phyloP scores from a whole-genome alignment of 129 eudicot genomes.

The Saposhnikovia divaricata region DNA sequence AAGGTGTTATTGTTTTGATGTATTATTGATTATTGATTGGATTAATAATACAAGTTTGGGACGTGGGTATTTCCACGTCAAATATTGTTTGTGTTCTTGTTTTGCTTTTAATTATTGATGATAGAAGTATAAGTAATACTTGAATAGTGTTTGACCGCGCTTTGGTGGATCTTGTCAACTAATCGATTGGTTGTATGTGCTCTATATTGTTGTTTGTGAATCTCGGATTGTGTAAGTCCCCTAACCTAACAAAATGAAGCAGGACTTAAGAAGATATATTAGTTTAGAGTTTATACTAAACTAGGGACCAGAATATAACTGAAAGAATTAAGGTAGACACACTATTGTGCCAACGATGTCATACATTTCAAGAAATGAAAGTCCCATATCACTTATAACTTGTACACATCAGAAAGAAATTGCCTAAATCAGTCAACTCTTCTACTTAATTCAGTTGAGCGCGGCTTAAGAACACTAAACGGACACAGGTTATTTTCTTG shows the following conservation, averaged over 20 bases:
- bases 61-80: too few relatives aligned
- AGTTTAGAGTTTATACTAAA: background rate
- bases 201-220: too few relatives aligned
- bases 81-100: too few relatives aligned
- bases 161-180: too few relatives aligned
- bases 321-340: background rate
- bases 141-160: too few relatives aligned
- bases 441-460: background rate
- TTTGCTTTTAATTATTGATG: too few relatives aligned
- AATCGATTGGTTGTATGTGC: too few relatives aligned
- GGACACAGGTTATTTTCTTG: background rate
- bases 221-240: too few relatives aligned
- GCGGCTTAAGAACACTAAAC: background rate
- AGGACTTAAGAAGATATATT: background rate
- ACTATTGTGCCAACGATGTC: background rate
- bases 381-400: background rate
- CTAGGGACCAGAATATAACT: background rate
- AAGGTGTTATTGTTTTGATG: too few relatives aligned
- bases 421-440: background rate
- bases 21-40: too few relatives aligned
- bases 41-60: too few relatives aligned
- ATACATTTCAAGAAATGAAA: background rate
- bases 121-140: too few relatives aligned
- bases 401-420: background rate
- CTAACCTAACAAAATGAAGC: background rate